phyloP scores from a whole-genome alignment of 2,329 filamentous ascomycete genomes.

The Neopestalotiopsis sp. region DNA sequence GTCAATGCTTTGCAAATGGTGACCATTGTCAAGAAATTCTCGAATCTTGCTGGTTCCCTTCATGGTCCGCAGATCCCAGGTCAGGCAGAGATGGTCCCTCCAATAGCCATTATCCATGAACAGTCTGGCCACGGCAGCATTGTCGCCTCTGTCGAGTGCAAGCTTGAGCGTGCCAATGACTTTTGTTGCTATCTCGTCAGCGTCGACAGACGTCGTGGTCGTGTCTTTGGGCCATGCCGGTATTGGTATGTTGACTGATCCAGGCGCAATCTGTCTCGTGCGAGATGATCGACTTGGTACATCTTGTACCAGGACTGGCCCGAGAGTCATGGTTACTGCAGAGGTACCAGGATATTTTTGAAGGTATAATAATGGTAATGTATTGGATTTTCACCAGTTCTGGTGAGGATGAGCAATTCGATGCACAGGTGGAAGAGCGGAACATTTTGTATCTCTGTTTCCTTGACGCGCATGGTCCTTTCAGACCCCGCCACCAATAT shows the following conservation, averaged over 20 bases:
- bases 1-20: slow-evolving; percentile 42
- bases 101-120: slow-evolving; percentile 60
- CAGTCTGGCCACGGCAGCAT: slow-evolving; percentile 41
- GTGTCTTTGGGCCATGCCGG: slow-evolving; percentile 46
- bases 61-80: slow-evolving; percentile 62
- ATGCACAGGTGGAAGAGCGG: no score
- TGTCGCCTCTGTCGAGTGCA: slow-evolving; percentile 40
- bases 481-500: not conserved
- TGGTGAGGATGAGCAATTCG: not conserved
- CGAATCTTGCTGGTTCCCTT: slow-evolving; percentile 49
- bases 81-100: slow-evolving; percentile 63
- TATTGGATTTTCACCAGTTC: not conserved
- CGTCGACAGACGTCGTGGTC: slow-evolving; percentile 39
- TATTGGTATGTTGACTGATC: slow-evolving; percentile 44
- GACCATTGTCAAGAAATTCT: slow-evolving; percentile 36
- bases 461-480: not conserved
- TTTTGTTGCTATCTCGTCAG: slow-evolving; percentile 40
- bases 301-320: slow-evolving; percentile 10
- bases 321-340: slow-evolving; percentile 6
- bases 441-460: slow-evolving; percentile 4
- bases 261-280: slow-evolving; percentile 28
- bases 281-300: not conserved
- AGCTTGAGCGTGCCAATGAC: slow-evolving; percentile 46
- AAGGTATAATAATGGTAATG: not conserved
- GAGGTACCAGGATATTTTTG: not conserved